Evolutionary conservation across 768 basidiomycete genomes (phyloP).

Genomic region (Ramaria sp.): DNA sequence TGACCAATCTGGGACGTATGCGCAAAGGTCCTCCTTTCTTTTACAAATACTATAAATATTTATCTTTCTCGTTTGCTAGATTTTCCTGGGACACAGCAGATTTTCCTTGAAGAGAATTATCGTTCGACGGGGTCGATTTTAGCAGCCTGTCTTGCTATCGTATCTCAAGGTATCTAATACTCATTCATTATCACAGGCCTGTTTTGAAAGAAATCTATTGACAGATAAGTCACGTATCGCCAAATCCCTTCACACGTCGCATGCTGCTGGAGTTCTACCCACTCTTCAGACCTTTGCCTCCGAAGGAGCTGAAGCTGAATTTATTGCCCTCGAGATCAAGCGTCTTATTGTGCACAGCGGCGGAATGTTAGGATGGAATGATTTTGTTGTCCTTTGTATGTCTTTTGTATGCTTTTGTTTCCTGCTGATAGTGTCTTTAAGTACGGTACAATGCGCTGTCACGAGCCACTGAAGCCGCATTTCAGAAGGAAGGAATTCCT

Average conservation of each 20-base stretch:
- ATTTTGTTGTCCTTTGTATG: conserved; percentile 78
- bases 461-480: conserved; percentile 57
- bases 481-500: conserved; percentile 75
- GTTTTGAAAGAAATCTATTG: neutral
- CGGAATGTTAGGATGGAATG: conserved; percentile 56
- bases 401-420: conserved; percentile 7
- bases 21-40: conserved; percentile 29
- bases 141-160: conserved; percentile 59
- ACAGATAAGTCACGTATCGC: conserved; percentile 64
- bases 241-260: conserved; percentile 62
- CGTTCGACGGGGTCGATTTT: conserved; percentile 74
- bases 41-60: neutral
- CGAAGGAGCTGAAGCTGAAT: conserved; percentile 56
- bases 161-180: conserved; percentile 54
- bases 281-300: conserved; percentile 40
- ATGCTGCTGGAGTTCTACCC: conserved; percentile 50
- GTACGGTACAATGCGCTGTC: conserved; percentile 79
- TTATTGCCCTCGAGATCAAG: conserved; percentile 71
- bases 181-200: neutral
- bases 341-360: conserved; percentile 64
- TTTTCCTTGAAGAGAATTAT: conserved; percentile 80
- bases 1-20: conserved; percentile 69
- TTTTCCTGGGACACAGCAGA: conserved; percentile 51
- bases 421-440: conserved; percentile 19
- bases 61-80: conserved; percentile 28